phyloP scores from a whole-genome alignment of 129 eudicot species.

The Erigeron canadensis region DNA sequence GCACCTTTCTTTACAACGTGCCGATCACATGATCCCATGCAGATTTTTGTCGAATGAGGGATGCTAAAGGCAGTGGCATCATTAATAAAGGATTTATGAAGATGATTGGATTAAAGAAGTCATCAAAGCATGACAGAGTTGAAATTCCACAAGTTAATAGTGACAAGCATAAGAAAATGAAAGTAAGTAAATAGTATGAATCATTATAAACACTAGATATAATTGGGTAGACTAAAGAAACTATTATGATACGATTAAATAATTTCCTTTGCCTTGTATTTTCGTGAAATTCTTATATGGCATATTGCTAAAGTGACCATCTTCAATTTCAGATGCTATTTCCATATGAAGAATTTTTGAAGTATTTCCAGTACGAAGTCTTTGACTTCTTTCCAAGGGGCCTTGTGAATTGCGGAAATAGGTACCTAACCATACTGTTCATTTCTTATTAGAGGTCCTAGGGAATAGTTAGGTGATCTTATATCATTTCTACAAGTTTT shows the following conservation, averaged over 20 bases:
- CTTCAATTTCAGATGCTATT: constrained; percentile 69
- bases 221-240: background rate
- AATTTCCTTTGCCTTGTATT: background rate
- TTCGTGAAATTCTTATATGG: background rate
- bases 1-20: background rate
- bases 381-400: constrained; percentile 82
- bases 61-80: constrained; percentile 39
- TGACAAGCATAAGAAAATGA: constrained; percentile 54
- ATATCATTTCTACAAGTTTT: background rate
- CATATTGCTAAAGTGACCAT: constrained; percentile 2
- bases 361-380: constrained; percentile 56
- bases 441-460: background rate
- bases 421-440: constrained; percentile 39
- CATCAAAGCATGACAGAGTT: constrained; percentile 46
- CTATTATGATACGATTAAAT: background rate
- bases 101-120: constrained; percentile 66
- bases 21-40: constrained; percentile 27
- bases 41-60: constrained; percentile 47
- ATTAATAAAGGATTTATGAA: constrained; percentile 57
- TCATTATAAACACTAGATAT: constrained; percentile 1
- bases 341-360: constrained; percentile 84
- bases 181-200: constrained; percentile 41
- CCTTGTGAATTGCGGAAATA: constrained; percentile 87
- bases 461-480: background rate
- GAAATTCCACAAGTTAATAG: constrained; percentile 32